Base-by-base conservation (phyloP, 2,329 filamentous ascomycete genomes). In the Fonsecaea erecta region DNA sequence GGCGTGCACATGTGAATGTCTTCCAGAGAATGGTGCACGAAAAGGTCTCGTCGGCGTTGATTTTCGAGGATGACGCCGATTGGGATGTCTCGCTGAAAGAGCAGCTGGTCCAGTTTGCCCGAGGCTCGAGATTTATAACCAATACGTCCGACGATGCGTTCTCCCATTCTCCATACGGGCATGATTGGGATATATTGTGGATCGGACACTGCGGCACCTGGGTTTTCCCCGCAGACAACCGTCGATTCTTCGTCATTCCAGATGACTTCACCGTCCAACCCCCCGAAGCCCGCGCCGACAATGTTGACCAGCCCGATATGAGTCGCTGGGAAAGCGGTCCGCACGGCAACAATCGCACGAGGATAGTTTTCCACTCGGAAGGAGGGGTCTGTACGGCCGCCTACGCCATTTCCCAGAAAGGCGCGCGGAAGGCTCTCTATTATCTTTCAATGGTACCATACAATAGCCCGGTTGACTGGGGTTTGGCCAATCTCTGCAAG, bases 21-120 rank as follows among this genome's bases (percentile, higher is more conserved):
- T 66, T 78, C 21, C 69, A 68, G 57, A 71, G 76, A 24, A 75
- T 86, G 12, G 76, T 85, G 12, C 74, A 79, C n/a, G 73, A 79
- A 11, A 78, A 80, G 46, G 68, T 84, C 2, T 74, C 77, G 1
- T 82, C 80, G 1, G 83, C 82, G 0, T 74, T 86, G 1, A 82
- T 86, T 30, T 72, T 86, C 28, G 85, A 87, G 70, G 84, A 86
- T 69, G 84, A 86, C 62, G 78, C 80, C 21, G 84, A 87, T 74
- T 87, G 85, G 85, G 85, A 86, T 62, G 73, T 86, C 12, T 75
- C 78, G 0, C 72, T 86, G 26, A 82, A 82, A 34, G 58, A 74
- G 0, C 84, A 87, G 69, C 77, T 86, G 16, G 75, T 75, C 9
- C 74, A 75, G 37, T 77, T 77, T 28, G 76, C 76, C 2, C 66